Conservation (phyloP, 1,284 basidiomycete genomes). For the Phylloboletellus chloephorus region DNA sequence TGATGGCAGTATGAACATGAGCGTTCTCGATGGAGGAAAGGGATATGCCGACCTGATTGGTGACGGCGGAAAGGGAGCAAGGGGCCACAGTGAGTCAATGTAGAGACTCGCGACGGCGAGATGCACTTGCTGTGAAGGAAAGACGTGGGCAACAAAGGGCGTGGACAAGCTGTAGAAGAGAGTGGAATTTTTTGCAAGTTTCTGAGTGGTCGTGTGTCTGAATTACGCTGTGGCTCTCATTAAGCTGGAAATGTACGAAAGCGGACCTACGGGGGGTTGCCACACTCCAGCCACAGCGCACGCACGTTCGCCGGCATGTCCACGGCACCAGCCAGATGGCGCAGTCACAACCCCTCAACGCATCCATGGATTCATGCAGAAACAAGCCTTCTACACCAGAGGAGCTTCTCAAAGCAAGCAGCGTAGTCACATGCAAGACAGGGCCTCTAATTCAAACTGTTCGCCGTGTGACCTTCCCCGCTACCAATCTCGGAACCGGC, state of each 20-base stretch:
- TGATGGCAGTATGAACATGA: conserved; percentile 12
- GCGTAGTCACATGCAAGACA: conserved; percentile 13
- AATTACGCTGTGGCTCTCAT: conserved; percentile 28
- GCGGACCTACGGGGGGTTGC: conserved; percentile 17
- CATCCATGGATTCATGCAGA: conserved; percentile 11
- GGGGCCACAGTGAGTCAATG: conserved; percentile 15
- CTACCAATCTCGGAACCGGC: conserved; percentile 10
- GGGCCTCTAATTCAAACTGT: conserved; percentile 27
- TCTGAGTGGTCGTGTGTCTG: conserved; percentile 38
- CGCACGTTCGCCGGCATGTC: conserved; percentile 42
- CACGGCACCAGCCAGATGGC: conserved; percentile 19
- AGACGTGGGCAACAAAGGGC: conserved; percentile 8
- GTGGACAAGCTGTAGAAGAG: conserved; percentile 11
- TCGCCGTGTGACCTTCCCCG: conserved; percentile 23
- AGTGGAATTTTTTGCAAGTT: conserved; percentile 18
- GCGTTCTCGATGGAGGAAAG: not conserved
- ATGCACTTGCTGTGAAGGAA: conserved; percentile 12
- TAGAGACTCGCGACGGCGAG: conserved; percentile 1
- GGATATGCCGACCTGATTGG: conserved; percentile 10
- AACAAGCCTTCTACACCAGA: conserved; percentile 3
- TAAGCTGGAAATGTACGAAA: conserved; percentile 21
- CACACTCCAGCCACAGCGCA: conserved; percentile 20
- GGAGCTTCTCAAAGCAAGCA: conserved; percentile 12
- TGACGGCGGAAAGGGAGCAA: conserved; percentile 7
- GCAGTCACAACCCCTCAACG: conserved; percentile 14